Evolutionary conservation across 1,284 basidiomycete genomes (phyloP), one percentile per base, ranked within the genome.

Genomic region (Pterula multifida): DNA sequence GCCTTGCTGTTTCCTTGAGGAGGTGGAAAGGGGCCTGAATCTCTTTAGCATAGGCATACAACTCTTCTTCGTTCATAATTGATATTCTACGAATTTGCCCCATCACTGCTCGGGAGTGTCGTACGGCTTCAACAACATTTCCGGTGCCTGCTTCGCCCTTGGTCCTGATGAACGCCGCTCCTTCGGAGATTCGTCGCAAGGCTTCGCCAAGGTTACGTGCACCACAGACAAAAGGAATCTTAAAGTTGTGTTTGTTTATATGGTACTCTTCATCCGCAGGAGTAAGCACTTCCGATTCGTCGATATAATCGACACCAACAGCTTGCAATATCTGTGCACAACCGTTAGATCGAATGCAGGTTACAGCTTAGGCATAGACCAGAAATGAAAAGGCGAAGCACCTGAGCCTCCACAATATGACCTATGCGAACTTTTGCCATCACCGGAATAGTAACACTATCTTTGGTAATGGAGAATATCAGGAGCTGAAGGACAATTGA

Each of bases 101-200:
- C 71, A 73, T 81, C 53, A 95, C 81, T 22, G 85, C 73, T 50
- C 95, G 82, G 61, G 89, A 83, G 73, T 98, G 95, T 55, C 90
- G 81, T 51, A 98, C 95, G 42, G 92, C 93, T 69, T 98, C 95
- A 56, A 98, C 91, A 49, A 98, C 90, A 65, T 99, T 98, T 36
- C 96, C 95, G 0, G 95, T 98, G 36, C 95, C 95, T 22, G 95
- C 95, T 68, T 93, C 90, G 55, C 96, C 94, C 69, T 96, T 97
- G 53, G 94, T 96, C 59, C 94, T 89, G 67, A 98, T 93, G 74
- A 93, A 93, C 6, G 94, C 90, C 1, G 93, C 96, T 53, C 95
- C 96, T 66, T 99, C 95, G 25, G 90, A 92, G 63, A 99, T 97
- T 57, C 95, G 85, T 36, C 95, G 83, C 2, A 99, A 76, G 2